Base-by-base conservation (phyloP, 495 filamentous ascomycete genomes). In the Talaromyces ruber region DNA sequence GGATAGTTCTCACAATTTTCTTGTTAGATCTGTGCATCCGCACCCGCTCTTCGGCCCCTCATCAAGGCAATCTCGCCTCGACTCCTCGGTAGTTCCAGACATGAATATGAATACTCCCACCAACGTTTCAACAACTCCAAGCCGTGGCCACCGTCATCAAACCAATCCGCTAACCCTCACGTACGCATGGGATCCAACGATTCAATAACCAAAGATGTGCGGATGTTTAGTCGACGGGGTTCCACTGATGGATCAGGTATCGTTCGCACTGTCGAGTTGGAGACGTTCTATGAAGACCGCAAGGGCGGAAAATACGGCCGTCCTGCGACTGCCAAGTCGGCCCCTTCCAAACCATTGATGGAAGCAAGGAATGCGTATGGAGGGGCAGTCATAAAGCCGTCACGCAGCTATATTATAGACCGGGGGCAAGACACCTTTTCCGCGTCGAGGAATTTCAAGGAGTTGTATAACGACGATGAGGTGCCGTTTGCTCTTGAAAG, bases 31-130 rank as follows among this genome's bases (percentile, higher is more conserved):
- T 84, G 81, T 66, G 81, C 81, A 59, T 84, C 81, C 12, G 75
- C 81, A 14, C 82, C 81, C 1, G 81, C 83, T 24, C 74, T 79
- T 26, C 78, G 80, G n/a, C 80, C 81, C 2, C 79, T 85, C 62
- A 69, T 84, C 43, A 68, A 71, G 50, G 67, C 68, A 18, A 76
- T 80, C 67, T 58, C 79, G 14, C 79, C 79, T 24, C 71, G 67
- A 6, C 64, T 79, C 12, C 72, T 78, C 55, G 24, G 58, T 21
- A 26, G 32, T 28, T 43, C 58, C 18, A 37, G 24, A 16, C n/a
- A 58, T 21, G 55, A 11, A 21, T n/a, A 58, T 16, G 30, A 16
- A 0, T n/a, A 30, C 54, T 70, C 64, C 53, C 65, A 68, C 18
- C 64, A 63, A 4, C 67, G 64, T 29, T 65, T 52, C 29, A 69